These are phyloP conservation scores for Voacanga thouarsii DNA, from an alignment of 257 asterid species.

Conservation along the genomic window DNA sequence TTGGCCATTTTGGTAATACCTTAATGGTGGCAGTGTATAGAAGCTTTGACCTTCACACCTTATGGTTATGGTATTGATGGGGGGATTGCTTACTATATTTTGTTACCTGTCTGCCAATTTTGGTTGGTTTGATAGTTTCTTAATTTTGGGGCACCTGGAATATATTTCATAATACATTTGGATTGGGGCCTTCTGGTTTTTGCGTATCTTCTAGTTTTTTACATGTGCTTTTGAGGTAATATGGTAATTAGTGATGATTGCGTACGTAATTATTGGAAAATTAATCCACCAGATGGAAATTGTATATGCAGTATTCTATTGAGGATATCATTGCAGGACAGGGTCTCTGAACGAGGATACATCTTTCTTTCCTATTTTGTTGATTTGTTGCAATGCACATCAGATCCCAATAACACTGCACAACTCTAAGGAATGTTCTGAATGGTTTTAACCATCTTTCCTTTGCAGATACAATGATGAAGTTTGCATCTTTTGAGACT, in stretches of 20 bases:
- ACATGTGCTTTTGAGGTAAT: not conserved
- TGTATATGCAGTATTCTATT: not conserved
- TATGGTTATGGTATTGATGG: not conserved
- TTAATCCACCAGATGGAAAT: not conserved
- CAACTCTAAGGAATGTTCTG: not conserved
- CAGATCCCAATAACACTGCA: not conserved
- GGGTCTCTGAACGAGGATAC: not conserved
- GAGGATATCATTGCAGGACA: not conserved
- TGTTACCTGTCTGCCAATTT: not conserved
- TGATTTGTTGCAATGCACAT: not conserved
- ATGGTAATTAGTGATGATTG: not conserved
- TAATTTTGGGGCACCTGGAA: not conserved
- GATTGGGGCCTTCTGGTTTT: not conserved
- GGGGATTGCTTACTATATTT: not conserved
- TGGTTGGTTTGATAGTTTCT: not conserved
- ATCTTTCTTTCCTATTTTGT: not conserved
- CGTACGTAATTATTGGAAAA: no score
- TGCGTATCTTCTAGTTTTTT: not conserved
- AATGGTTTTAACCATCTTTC: not conserved
- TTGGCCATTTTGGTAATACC: not conserved
- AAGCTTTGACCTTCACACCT: no score
- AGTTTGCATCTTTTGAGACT: constrained; percentile 82
- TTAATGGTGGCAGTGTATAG: not conserved
- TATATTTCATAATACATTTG: not conserved
- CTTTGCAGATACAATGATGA: constrained; percentile 86